phyloP scores from a whole-genome alignment of 2,329 filamentous ascomycete genomes.

The Phialophora verrucosa region DNA sequence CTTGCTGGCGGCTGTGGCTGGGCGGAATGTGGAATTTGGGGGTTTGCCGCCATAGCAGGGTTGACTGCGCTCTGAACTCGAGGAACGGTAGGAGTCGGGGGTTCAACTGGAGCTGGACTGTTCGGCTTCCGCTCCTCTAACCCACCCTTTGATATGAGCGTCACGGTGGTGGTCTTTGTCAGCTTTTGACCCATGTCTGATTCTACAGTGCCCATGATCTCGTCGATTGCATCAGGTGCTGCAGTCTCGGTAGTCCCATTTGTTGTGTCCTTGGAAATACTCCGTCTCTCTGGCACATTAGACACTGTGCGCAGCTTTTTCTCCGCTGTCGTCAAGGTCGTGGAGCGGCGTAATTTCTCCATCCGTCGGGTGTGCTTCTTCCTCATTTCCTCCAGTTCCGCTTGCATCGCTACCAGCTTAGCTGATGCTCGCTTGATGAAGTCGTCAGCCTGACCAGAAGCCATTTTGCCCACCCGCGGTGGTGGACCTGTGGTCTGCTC shows the following conservation, averaged over 20 bases:
- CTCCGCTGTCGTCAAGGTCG: slow-evolving; percentile 74
- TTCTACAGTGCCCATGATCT: slow-evolving; percentile 78
- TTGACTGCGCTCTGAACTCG: slow-evolving; percentile 17
- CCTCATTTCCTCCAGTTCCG: slow-evolving; percentile 85
- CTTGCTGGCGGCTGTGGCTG: slow-evolving; percentile 44
- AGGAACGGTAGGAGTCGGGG: slow-evolving; percentile 2
- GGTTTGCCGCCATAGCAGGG: slow-evolving; percentile 7
- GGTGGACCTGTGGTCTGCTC: slow-evolving; percentile 41
- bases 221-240: slow-evolving; percentile 59
- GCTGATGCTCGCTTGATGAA: slow-evolving; percentile 79
- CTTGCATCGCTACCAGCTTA: slow-evolving; percentile 73
- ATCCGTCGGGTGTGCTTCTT: slow-evolving; percentile 76
- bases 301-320: slow-evolving; percentile 72
- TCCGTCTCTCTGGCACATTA: slow-evolving; percentile 46
- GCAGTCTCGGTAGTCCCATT: slow-evolving; percentile 23
- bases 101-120: slow-evolving; percentile 16
- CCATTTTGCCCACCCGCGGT: slow-evolving; percentile 65
- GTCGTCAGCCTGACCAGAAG: slow-evolving; percentile 77
- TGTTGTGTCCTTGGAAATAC: slow-evolving; percentile 19
- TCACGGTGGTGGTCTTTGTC: slow-evolving; percentile 66
- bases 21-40: slow-evolving; percentile 29
- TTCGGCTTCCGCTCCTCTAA: slow-evolving; percentile 61
- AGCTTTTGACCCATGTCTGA: slow-evolving; percentile 70
- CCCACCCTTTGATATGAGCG: slow-evolving; percentile 78
- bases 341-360: slow-evolving; percentile 73